phyloP scores from a whole-genome alignment of 1,284 basidiomycete genomes.

The Rhizoctonia solani region DNA sequence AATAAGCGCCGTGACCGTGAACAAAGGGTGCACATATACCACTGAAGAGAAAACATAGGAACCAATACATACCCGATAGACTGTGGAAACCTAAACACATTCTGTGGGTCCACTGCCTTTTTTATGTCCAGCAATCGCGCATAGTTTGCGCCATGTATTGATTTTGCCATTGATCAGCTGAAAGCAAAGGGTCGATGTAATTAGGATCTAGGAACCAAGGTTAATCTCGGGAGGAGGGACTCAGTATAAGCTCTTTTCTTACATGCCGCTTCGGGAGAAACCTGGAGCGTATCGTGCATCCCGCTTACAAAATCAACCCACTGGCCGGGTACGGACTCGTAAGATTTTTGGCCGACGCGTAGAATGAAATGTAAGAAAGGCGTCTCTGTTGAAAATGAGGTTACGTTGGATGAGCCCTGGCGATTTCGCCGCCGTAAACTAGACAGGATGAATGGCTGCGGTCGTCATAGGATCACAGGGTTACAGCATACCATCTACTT shows the following conservation, averaged over 20 bases:
- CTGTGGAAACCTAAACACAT: conserved; percentile 38
- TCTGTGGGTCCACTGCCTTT: conserved; percentile 32
- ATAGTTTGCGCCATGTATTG: conserved; percentile 36
- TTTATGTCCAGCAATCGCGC: conserved; percentile 32
- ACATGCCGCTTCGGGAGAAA: conserved; percentile 26
- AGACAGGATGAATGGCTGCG: conserved; percentile 23
- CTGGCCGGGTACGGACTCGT: not conserved
- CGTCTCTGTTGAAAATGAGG: conserved; percentile 43
- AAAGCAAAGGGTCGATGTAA: conserved; percentile 36
- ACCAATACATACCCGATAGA: conserved; percentile 32
- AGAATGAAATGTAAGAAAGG: conserved; percentile 45
- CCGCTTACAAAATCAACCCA: conserved; percentile 21
- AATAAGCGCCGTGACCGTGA: too few relatives aligned
- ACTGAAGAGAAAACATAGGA: not conserved
- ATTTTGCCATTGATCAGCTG: conserved; percentile 33
- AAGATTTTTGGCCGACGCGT: conserved; percentile 39
- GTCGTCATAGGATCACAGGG: not conserved
- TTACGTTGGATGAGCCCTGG: conserved; percentile 39
- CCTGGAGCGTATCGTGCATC: conserved; percentile 21
- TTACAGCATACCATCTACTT: conserved; percentile 29
- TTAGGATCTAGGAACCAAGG: conserved; percentile 33
- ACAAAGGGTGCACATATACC: not conserved
- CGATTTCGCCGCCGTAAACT: conserved; percentile 42
- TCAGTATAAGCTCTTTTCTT: not conserved
- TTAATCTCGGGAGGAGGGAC: not conserved